Evolutionary conservation across 805 yeast species (phyloP).

Genomic region (Saccharomycopsis guyanensis): DNA sequence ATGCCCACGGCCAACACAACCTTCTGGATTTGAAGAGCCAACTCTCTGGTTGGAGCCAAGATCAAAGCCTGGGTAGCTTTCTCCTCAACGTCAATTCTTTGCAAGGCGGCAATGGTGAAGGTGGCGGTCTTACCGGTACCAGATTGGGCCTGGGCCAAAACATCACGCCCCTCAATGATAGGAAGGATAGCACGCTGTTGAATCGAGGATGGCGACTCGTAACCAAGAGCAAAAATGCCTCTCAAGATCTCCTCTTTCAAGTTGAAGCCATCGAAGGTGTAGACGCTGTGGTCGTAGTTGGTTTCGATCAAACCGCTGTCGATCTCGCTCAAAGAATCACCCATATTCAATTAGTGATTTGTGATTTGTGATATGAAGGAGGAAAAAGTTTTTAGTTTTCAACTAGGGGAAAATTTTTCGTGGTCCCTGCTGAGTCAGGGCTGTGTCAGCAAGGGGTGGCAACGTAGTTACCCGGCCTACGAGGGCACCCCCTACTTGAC

Average conservation of each 20-base stretch:
- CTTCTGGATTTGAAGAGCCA: constrained; percentile 92
- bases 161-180: constrained; percentile 57
- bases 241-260: constrained; percentile 66
- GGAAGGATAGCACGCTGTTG: constrained; percentile 77
- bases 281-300: constrained; percentile 89
- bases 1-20: constrained; percentile 86
- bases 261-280: constrained; percentile 67
- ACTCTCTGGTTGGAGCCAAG: constrained; percentile 95
- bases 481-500: no score
- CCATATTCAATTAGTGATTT: no score
- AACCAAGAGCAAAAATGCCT: constrained; percentile 75
- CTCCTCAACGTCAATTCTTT: constrained; percentile 63
- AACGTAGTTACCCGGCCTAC: no score
- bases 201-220: constrained; percentile 75
- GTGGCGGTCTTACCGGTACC: constrained; percentile 93
- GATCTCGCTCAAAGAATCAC: constrained; percentile 72
- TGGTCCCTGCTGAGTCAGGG: no score
- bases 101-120: constrained; percentile 68
- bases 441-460: no score
- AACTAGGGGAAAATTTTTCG: not conserved
- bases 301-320: constrained; percentile 81
- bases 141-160: constrained; percentile 78
- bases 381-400: no score
- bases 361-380: no score
- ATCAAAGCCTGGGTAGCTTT: constrained; percentile 87